Conservation (phyloP, 78 protist genomes). For the Monocercomonoides exilis region DNA sequence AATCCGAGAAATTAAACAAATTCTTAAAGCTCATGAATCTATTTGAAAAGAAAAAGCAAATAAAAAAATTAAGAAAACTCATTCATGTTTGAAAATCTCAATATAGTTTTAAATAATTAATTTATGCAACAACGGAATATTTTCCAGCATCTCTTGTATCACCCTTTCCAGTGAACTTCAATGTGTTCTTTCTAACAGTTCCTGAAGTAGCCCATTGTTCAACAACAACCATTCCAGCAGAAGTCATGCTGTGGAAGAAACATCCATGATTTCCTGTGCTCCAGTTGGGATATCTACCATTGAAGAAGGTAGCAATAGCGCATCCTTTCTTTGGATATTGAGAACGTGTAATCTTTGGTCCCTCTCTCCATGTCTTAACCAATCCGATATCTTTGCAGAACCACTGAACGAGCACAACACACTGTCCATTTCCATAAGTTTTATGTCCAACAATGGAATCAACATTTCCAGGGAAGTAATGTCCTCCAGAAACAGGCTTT, state of each 20-base stretch:
- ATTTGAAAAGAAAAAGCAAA: too few relatives aligned
- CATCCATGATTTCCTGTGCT: background rate
- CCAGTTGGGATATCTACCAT: background rate
- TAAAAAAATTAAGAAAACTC: too few relatives aligned
- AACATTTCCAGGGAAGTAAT: too few relatives aligned
- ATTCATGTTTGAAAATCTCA: too few relatives aligned
- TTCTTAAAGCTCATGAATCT: too few relatives aligned
- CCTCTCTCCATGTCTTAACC: background rate
- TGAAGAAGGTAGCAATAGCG: background rate
- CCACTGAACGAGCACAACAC: background rate
- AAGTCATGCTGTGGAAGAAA: background rate
- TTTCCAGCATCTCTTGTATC: background rate
- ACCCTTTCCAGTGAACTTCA: background rate
- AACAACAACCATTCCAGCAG: background rate
- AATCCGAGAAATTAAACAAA: too few relatives aligned
- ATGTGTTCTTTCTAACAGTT: background rate
- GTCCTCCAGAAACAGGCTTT: too few relatives aligned
- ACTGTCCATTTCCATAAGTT: background rate
- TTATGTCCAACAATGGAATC: background rate
- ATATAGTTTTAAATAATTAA: too few relatives aligned
- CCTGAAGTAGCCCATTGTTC: background rate
- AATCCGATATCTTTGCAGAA: background rate
- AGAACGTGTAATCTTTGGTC: background rate
- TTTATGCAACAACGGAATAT: background rate
- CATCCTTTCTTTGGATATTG: background rate